Conservation (phyloP, 1,284 basidiomycete genomes). For the Ceratobasidium sp. region DNA sequence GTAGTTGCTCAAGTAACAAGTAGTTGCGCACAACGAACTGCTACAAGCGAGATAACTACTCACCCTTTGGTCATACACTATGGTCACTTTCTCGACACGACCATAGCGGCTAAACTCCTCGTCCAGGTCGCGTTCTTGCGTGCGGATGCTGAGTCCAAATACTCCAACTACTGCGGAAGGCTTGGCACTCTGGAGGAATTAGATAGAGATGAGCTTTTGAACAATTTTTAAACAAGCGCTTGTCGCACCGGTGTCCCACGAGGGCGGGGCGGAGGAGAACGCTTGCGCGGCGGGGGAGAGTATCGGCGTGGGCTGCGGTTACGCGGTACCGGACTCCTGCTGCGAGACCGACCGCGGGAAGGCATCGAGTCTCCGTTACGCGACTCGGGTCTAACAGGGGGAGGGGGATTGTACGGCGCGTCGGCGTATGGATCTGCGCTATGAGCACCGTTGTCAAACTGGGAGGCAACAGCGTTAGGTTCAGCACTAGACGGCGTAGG, state of each 20-base stretch:
- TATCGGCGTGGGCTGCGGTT: conserved; percentile 64
- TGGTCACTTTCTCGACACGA: conserved; percentile 93
- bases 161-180: conserved; percentile 94
- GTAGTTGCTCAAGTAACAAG: not conserved
- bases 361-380: conserved; percentile 42
- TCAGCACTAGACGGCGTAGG: not conserved
- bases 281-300: conserved; percentile 61
- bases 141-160: conserved; percentile 96
- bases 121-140: conserved; percentile 92
- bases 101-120: conserved; percentile 93
- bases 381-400: conserved; percentile 23
- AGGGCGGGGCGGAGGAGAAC: conserved; percentile 62
- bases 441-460: conserved; percentile 53
- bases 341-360: conserved; percentile 68
- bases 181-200: conserved; percentile 75
- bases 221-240: conserved; percentile 24
- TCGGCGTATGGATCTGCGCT: conserved; percentile 82
- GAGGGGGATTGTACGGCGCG: conserved; percentile 62
- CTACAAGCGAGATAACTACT: conserved; percentile 56
- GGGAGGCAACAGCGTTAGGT: not conserved
- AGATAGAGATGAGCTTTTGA: conserved; percentile 57
- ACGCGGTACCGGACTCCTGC: conserved; percentile 71
- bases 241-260: conserved; percentile 34
- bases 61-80: conserved; percentile 99
- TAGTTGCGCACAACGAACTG: not conserved